These are phyloP conservation scores for Viola odorata DNA, from an alignment of 345 rosid genomes.

Conservation along the genomic window DNA sequence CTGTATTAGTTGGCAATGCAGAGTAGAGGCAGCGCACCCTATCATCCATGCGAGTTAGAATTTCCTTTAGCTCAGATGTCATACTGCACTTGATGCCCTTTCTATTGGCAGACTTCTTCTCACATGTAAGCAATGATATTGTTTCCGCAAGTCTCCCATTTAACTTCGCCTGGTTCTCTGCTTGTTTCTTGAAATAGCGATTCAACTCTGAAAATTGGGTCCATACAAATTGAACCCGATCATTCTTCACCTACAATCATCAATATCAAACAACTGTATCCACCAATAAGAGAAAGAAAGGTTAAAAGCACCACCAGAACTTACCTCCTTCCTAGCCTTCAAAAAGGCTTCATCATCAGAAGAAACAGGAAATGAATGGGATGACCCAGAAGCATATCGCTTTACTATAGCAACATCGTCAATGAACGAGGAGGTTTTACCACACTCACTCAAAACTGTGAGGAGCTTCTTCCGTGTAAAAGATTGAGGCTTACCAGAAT, in stretches of 20 bases:
- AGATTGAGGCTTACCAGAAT: conserved; percentile 75
- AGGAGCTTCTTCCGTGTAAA: conserved; percentile 61
- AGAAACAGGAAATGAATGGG: conserved; percentile 71
- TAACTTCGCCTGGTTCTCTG: conserved; percentile 49
- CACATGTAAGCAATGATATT: conserved; percentile 71
- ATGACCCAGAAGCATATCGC: conserved; percentile 62
- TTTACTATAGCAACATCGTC: conserved; percentile 66
- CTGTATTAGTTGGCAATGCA: conserved; percentile 66
- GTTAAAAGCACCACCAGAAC: conserved; percentile 1
- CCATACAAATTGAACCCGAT: conserved; percentile 68
- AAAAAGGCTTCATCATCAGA: conserved; percentile 80
- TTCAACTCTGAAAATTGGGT: conserved; percentile 81
- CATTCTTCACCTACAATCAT: conserved; percentile 60
- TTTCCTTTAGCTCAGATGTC: conserved; percentile 55
- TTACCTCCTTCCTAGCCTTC: conserved; percentile 77
- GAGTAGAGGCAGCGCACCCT: conserved; percentile 46
- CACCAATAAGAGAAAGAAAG: neutral
- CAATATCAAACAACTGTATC: conserved; percentile 5
- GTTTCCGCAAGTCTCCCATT: conserved; percentile 68
- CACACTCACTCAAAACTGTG: conserved; percentile 53
- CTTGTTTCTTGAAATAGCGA: conserved; percentile 59
- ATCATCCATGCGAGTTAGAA: conserved; percentile 46
- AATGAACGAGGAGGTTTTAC: conserved; percentile 67
- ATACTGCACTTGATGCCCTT: conserved; percentile 40
- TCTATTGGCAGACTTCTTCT: conserved; percentile 31